Evolutionary conservation across 2,329 filamentous ascomycete species (phyloP).

Genomic region (Fusarium sp.): DNA sequence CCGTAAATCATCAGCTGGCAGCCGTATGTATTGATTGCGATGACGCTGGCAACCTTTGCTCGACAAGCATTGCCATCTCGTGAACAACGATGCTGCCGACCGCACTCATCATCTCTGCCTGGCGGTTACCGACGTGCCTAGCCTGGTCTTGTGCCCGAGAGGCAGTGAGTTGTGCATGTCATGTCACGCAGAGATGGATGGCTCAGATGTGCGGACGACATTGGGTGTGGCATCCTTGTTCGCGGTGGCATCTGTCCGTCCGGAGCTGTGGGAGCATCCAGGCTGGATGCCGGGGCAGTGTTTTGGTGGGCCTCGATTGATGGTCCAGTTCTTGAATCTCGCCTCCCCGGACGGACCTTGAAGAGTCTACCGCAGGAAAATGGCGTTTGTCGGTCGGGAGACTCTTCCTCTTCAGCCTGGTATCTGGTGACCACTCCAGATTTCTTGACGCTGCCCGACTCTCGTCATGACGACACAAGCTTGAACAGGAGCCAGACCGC

Average conservation of each 20-base stretch:
- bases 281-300: conserved; percentile 37
- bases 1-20: conserved; percentile 20
- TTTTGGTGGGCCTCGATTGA: conserved; percentile 38
- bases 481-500: conserved; percentile 25
- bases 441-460: background rate
- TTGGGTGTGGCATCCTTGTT: conserved; percentile 35
- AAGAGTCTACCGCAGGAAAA: background rate
- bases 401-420: background rate
- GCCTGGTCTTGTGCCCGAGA: conserved; percentile 15
- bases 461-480: background rate
- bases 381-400: background rate
- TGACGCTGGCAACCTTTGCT: conserved; percentile 33
- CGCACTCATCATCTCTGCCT: conserved; percentile 27
- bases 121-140: conserved; percentile 29
- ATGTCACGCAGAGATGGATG: conserved; percentile 42
- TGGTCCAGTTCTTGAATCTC: conserved; percentile 33
- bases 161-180: conserved; percentile 39
- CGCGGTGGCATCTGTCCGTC: conserved; percentile 39
- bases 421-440: background rate
- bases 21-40: conserved; percentile 34
- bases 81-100: background rate
- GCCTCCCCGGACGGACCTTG: conserved; percentile 26
- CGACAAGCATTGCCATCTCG: conserved; percentile 18
- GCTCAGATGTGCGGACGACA: conserved; percentile 27
- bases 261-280: conserved; percentile 38